Evolutionary conservation across 257 asterid genomes (phyloP), one percentile per base, ranked within the genome.

Genomic region (Lantana camara): DNA sequence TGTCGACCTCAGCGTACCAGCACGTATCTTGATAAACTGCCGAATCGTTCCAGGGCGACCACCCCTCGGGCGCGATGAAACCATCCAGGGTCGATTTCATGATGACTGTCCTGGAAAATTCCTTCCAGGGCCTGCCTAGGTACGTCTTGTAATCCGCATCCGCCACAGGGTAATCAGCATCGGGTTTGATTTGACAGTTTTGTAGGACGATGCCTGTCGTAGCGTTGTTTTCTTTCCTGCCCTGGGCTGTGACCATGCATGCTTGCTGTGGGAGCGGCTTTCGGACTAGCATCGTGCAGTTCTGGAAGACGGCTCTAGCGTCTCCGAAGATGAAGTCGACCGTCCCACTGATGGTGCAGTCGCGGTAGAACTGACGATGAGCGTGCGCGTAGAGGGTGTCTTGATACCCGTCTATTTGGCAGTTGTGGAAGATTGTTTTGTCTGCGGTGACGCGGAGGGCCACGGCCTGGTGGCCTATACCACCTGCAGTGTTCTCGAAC

Each of bases 271-370:
- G 72, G 1, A 79, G 21, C 0, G 96, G 94, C 69, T 83, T 83
- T 9, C 96, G 50, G 17, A 88, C 82, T 1, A 71, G 14, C 4
- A 88, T 0, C 0, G 70, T 81, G 74, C 96, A 88, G 71, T 83
- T 83, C 24, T 88, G 91, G 22, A 90, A 73, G 9, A 90, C 79
- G 23, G 95, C 91, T 1, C 70, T 69, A 3, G 86, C 93, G 46
- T 87, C 78, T 60, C 96, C 96, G 37, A 90, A 90, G 40, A 87
- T 73, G 83, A 90, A 90, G 77, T 90, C 97, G 32, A 90, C 74
- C 53, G 97, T 87, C 64, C 97, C 97, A 15, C 74, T 69, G 38
- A 87, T 86, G 75, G 62, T 71, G 82, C 97, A 90, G 65, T 90
- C 89, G 3, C 95, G 83, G 68, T 80, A 90, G 83, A 71, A 90